Evolutionary conservation across 2,329 filamentous ascomycete genomes (phyloP), one percentile per base, ranked within the genome.

Genomic region (Apiospora phragmitis): DNA sequence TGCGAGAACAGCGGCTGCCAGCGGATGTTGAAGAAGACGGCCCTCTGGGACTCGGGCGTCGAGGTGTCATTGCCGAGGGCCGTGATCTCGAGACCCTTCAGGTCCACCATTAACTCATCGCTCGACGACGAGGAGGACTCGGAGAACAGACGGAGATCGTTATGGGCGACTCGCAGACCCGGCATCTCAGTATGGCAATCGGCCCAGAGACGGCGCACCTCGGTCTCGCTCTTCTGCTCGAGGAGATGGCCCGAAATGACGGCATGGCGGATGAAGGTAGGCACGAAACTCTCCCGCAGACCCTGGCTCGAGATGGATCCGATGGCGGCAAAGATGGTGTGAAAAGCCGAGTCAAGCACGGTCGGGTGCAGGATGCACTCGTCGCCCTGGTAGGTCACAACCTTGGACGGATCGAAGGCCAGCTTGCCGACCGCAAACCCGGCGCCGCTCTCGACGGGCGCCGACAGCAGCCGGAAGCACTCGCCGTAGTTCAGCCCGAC

Each of bases 301-400:
- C 16, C 12, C 45, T 16, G 16, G 21, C 45, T 16, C 45, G 16
- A 12, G n/a, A 14, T 18, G 21, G 45, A 77, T 26, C 73, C 76
- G 65, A 76, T 78, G 1, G 81, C 81, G 1, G 77, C 73, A 6
- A 83, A 75, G 11, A 78, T 71, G 8, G 77, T 71, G 70, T 84
- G 83, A 69, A 84, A 78, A 1, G 79, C 77, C 0, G 75, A 74
- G 55, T 62, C 55, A 14, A 62, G 11, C 5, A 62, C 12, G 3
- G 73, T 75, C 1, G 80, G 80, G 67, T 81, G 55, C 49, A 32
- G 49, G 26, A 29, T 11, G 2, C 55, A 62, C 11, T 14, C 11
- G 1, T 32, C 16, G 12, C 18, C 32, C 12, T 26, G 12, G 12
- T 38, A 21, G 55, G 83, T 82, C 0, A 0, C 73, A 70, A 4